Evolutionary conservation across 176 grass and related monocot genomes (phyloP).

Genomic region (Alloteropsis semialata): DNA sequence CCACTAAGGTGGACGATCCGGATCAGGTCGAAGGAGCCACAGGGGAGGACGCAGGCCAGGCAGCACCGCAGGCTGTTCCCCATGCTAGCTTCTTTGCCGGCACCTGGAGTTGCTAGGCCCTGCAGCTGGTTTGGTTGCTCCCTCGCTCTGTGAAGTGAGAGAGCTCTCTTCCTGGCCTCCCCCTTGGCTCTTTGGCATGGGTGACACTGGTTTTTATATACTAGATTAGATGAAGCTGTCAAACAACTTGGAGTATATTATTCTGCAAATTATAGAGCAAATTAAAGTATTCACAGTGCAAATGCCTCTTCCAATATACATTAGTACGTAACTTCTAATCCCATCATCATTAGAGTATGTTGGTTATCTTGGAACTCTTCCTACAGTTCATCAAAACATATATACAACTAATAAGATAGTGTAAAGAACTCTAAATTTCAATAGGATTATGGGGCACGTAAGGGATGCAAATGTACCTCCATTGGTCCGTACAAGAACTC

Average conservation of each 20-base stretch:
- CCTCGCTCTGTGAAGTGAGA: slow-evolving; percentile 5
- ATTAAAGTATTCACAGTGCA: not conserved
- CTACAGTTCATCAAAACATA: not conserved
- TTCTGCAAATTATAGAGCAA: slow-evolving; percentile 5
- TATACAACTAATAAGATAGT: not conserved
- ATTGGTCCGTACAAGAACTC: slow-evolving; percentile 18
- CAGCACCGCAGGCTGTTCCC: slow-evolving; percentile 85
- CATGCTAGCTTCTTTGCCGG: slow-evolving; percentile 39
- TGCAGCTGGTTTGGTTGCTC: not conserved
- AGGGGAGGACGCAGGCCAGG: slow-evolving; percentile 87
- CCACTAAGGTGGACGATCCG: slow-evolving; percentile 80
- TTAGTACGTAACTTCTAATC: not conserved
- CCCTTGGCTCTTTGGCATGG: slow-evolving; percentile 28
- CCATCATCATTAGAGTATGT: slow-evolving; percentile 39
- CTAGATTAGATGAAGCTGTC: not conserved
- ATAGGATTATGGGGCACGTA: not conserved
- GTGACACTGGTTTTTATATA: slow-evolving; percentile 38
- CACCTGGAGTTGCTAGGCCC: not conserved
- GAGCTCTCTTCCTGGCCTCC: not conserved
- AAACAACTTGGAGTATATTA: slow-evolving; percentile 4
- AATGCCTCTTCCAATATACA: not conserved
- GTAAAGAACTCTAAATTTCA: not conserved
- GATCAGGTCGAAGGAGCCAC: slow-evolving; percentile 77
- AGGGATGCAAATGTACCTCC: not conserved
- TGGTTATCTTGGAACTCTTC: slow-evolving; percentile 15